Base-by-base conservation (phyloP, 2,329 filamentous ascomycete species). In the Colletotrichum incanum region DNA sequence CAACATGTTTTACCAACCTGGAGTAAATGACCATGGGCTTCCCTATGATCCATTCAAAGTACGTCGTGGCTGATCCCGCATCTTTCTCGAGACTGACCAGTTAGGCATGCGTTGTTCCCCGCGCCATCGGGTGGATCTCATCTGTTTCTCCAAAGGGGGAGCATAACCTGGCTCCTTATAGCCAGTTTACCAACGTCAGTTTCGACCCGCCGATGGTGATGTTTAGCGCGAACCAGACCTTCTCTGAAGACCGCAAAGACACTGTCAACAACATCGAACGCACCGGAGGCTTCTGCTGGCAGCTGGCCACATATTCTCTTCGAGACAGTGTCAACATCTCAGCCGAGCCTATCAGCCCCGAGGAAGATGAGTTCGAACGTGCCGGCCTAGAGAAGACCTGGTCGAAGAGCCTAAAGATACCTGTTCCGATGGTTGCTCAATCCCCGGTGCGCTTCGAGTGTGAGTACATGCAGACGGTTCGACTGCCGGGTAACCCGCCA, bases 131-230 rank as follows among this genome's bases (percentile, higher is more conserved):
- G 39, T 67, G 64, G 64, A 67, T 67, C 55, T 67, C 64, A 23
- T 50, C 64, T 7, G 52, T 43, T 11, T 67, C 64, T 5, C 23
- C 55, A 16, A 39, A 50, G 5, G 64, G 64, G 12, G 54, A 50
- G 31, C 64, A 67, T 28, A 67, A 67, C 64, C 26, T 67, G 7
- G 64, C 64, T 0, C 64, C 64, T 16, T 67, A 67, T 43, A 61
- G 54, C 23, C 64, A 67, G 7, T 67, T 67, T 39, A 67, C 64
- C n/a, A 67, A 67, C 0, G 64, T 67, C 43, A 61, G 54, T 41
- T 67, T 67, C 23, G 64, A 67, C 12, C 64, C 64, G 3, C 64
- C 64, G 5, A 61, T 67, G 64, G 64, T 67, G n/a, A 67, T 67
- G 64, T 67, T 67, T 23, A 61, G 54, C 45, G 64, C 64, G 0